Evolutionary conservation across 73 alveolate genomes (phyloP), one percentile per base, ranked within the genome.

Genomic region (Paramecium primaurelia): DNA sequence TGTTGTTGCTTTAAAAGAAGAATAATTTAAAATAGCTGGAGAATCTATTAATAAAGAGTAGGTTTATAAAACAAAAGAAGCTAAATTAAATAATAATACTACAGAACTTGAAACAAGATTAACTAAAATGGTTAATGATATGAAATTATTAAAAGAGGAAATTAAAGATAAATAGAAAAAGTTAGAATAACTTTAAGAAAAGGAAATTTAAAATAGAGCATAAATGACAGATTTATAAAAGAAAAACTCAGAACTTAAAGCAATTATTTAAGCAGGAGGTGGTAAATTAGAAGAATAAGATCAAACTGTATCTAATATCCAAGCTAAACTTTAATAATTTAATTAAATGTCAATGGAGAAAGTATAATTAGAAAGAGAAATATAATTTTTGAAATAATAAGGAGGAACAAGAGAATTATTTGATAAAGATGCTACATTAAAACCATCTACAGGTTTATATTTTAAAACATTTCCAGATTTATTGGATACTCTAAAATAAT

Each of bases 241-340:
- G 58, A 80, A 47, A 25, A 80, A 45, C 30, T 45, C 49, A 45
- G 58, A 80, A 47, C 73, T 80, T 7, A 80, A 45, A 80, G 91
- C 91, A 44, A 49, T 80, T 5, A 80, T 80, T 1, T n/a, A 80
- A 80, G 42, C 75, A 14, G 91, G 91, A 26, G 91, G 91, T 25
- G 91, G 91, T 14, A 80, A 80, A 49, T 42, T 49, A 80, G 73
- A 80, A 16, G 91, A 80, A 45, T 34, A 80, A 49, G 91, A 80
- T 26, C 38, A 80, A 80, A 45, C 77, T 44, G 75, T 80, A 2
- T 14, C 91, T 0, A 80, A 80, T 47, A 80, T 80, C 22, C 18
- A 28, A 80, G 37, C 47, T 18, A 80, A 80, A 22, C 37, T 80
- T 14, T 12, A 80, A 9, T 80, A 45, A 6, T 34, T 80, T 47